Percentiles rank a stretch among this genome's conserved stretches.
Conservation (phyloP, 208 protist genomes). For the Acanthamoeba healyi region DNA sequence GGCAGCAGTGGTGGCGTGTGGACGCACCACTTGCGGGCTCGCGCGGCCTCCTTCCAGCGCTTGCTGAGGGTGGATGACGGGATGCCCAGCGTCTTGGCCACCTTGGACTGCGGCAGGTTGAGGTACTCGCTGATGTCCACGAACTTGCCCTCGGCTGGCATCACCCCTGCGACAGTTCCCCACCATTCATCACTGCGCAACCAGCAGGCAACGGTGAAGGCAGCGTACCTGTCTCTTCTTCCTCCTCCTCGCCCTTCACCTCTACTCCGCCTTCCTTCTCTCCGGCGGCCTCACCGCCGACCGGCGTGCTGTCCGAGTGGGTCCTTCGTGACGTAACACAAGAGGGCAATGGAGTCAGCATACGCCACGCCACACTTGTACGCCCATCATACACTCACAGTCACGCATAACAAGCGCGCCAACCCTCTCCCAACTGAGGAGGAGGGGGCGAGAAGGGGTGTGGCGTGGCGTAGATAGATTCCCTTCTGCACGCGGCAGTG, state of each 20-base stretch:
- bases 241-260: neutral
- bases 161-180: neutral
- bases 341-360: too few species aligned
- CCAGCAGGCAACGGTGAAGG: neutral
- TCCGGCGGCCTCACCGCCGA: neutral
- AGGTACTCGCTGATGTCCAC: conserved; percentile 86
- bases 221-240: neutral
- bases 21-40: conserved; percentile 81
- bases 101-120: conserved; percentile 81
- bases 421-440: neutral
- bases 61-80: conserved; percentile 86
- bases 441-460: neutral
- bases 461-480: neutral
- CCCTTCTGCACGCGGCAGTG: neutral
- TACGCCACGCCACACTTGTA: too few species aligned
- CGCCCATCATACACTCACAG: too few species aligned
- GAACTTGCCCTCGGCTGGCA: conserved; percentile 68
- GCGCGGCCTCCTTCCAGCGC: conserved; percentile 85
- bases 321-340: neutral
- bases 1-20: neutral
- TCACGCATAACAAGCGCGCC: too few species aligned
- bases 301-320: neutral
- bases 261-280: neutral
- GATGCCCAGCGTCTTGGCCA: conserved; percentile 83
- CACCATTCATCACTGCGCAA: neutral